Evolutionary conservation across 2,329 filamentous ascomycete species (phyloP), one percentile per base, ranked within the genome.

Genomic region (Clonostachys chloroleuca): DNA sequence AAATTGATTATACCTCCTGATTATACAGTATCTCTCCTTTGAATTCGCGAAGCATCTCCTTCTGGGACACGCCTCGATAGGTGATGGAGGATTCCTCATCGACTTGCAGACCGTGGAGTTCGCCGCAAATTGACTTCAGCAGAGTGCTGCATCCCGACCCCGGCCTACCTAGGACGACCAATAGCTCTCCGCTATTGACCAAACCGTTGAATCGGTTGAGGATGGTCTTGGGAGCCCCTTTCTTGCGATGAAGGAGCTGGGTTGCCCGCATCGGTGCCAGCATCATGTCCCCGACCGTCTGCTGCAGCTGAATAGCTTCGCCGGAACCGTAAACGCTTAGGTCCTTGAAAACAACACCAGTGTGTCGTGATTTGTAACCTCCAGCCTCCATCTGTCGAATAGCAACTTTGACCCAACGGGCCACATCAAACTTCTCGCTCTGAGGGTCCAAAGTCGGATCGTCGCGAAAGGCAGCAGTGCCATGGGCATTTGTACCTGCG

Each of bases 11-110:
- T 48, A 68, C 81, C 66, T 92, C 88, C 13, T 89, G 84, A 54
- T 89, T 90, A 61, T 92, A 92, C 12, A 89, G 72, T 2, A 84
- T 75, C 62, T 83, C 83, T 39, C 82, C 83, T 49, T 80, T 76
- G 57, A 84, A 87, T 55, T 84, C 73, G 49, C 73, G 73, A 43
- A 70, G 68, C 74, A 84, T 83, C 47, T 70, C 62, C 48, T 68
- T 59, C 51, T 73, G 71, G 0, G 72, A 60, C n/a, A 78, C 76
- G 17, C 83, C 84, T 46, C 85, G 78, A 61, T 87, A 88, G 56
- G 84, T 77, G 18, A 88, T 72, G 1, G 57, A 57, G 0, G 80
- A 77, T 2, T 67, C 48, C 0, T 74, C 57, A 20, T 75, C 77
- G 4, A 84, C 55, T 12, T 72, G 63, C 17, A 87, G 65, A 0